Conservation (phyloP, 2,329 filamentous ascomycete species). For the Ophiostoma quercus region DNA sequence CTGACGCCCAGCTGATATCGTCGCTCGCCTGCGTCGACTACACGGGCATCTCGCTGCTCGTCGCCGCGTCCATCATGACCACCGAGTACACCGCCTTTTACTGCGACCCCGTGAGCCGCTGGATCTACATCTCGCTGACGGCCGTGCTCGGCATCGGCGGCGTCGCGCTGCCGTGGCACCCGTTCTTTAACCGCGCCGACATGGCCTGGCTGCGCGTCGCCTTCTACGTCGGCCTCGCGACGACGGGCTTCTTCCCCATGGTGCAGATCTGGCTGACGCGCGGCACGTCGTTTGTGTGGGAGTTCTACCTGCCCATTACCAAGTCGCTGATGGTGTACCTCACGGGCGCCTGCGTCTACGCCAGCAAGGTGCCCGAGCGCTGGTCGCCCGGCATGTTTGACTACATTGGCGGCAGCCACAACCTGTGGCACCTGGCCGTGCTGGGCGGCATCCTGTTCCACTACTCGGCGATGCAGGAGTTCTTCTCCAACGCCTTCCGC, state of each 20-base stretch:
- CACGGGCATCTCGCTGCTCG: slow-evolving; percentile 90
- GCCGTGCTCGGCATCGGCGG: slow-evolving; percentile 76
- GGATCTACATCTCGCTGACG: slow-evolving; percentile 78
- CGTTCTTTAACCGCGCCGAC: slow-evolving; percentile 84
- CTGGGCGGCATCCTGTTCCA: slow-evolving; percentile 95
- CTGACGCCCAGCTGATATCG: slow-evolving; percentile 81
- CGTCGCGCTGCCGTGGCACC: slow-evolving; percentile 92
- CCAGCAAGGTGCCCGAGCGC: slow-evolving; percentile 84
- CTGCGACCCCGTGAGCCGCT: slow-evolving; percentile 84
- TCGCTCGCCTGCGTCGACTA: slow-evolving; percentile 98
- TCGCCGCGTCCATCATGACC: slow-evolving; percentile 94
- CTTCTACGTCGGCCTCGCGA: slow-evolving; percentile 82
- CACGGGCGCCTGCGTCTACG: slow-evolving; percentile 78
- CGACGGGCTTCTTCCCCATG: slow-evolving; percentile 85
- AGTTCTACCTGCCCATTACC: slow-evolving; percentile 81
- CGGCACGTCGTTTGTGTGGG: slow-evolving; percentile 71
- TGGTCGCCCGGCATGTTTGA: slow-evolving; percentile 93
- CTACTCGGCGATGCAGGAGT: slow-evolving; percentile 91
- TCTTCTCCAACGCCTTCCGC: slow-evolving; percentile 74
- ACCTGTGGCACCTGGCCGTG: slow-evolving; percentile 95
- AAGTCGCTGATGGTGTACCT: slow-evolving; percentile 88
- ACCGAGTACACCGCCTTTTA: slow-evolving; percentile 99
- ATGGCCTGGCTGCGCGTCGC: slow-evolving; percentile 89
- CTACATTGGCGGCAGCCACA: slow-evolving; percentile 91
- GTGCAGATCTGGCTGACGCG: slow-evolving; percentile 75